phyloP scores from a whole-genome alignment of 441 rosid species.

The Metrosideros polymorpha region DNA sequence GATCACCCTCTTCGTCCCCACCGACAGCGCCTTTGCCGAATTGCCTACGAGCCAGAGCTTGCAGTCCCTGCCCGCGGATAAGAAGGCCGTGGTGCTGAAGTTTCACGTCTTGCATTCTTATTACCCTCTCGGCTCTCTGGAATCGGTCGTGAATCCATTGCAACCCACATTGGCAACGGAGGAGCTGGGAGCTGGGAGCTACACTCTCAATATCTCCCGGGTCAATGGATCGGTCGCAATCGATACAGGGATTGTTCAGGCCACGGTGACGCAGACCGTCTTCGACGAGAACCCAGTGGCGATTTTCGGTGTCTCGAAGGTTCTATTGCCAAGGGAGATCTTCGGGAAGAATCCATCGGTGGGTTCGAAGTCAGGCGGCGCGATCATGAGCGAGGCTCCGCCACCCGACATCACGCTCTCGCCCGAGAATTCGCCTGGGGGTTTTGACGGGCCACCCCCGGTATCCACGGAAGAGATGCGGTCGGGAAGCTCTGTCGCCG shows the following conservation, averaged over 20 bases:
- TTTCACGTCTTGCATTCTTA: constrained; percentile 86
- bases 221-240: constrained; percentile 76
- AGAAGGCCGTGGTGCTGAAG: constrained; percentile 54
- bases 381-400: constrained; percentile 18
- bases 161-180: constrained; percentile 91
- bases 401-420: constrained; percentile 39
- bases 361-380: constrained; percentile 16
- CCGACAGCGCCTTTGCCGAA: constrained; percentile 62
- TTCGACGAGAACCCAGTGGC: constrained; percentile 82
- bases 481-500: constrained; percentile 15
- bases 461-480: constrained; percentile 19
- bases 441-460: constrained; percentile 31
- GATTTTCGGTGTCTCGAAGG: constrained; percentile 77
- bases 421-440: constrained; percentile 36
- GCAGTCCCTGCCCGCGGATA: constrained; percentile 65
- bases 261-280: constrained; percentile 76
- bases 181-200: constrained; percentile 60
- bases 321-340: constrained; percentile 64
- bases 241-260: constrained; percentile 66
- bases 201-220: constrained; percentile 71
- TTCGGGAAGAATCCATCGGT: constrained; percentile 30
- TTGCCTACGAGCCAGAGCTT: constrained; percentile 46
- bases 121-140: constrained; percentile 80
- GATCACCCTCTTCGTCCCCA: constrained; percentile 78
- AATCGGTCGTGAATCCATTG: constrained; percentile 78